Evolutionary conservation across 805 yeast species (phyloP).

Genomic region (Teunomyces kruisii): DNA sequence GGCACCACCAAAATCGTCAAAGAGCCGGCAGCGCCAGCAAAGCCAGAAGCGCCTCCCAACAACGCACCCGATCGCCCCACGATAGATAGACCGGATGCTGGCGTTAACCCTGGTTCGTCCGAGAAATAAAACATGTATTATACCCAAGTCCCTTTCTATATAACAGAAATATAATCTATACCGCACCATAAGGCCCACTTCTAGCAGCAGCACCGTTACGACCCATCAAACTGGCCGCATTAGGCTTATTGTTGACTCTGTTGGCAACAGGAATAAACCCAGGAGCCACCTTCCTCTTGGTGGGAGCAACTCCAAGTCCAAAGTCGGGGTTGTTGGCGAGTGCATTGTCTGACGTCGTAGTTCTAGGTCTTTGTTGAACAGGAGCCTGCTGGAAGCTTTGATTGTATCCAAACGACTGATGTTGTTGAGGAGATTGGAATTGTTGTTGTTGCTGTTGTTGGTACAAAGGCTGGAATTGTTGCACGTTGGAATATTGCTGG

Average conservation of each 20-base stretch:
- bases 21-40: conserved; percentile 13
- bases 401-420: conserved; percentile 13
- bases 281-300: conserved; percentile 19
- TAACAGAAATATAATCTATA: conserved; percentile 3
- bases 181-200: conserved; percentile 24
- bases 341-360: conserved; percentile 39
- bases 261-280: conserved; percentile 23
- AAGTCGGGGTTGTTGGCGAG: conserved; percentile 43
- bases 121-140: conserved; percentile 1
- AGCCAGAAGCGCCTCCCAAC: no score
- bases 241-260: conserved; percentile 11
- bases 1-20: conserved; percentile 26
- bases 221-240: conserved; percentile 15
- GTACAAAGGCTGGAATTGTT: conserved; percentile 11
- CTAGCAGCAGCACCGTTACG: conserved; percentile 12
- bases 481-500: conserved; percentile 10
- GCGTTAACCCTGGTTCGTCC: neutral
- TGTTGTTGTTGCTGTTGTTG: conserved; percentile 11
- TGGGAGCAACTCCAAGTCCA: conserved; percentile 16
- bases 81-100: conserved; percentile 7
- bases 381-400: conserved; percentile 11
- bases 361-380: conserved; percentile 11
- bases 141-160: conserved; percentile 1
- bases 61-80: conserved; percentile 9
- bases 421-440: conserved; percentile 15